Evolutionary conservation across 163 green algal species (phyloP).

Genomic region (Volvox carteri): DNA sequence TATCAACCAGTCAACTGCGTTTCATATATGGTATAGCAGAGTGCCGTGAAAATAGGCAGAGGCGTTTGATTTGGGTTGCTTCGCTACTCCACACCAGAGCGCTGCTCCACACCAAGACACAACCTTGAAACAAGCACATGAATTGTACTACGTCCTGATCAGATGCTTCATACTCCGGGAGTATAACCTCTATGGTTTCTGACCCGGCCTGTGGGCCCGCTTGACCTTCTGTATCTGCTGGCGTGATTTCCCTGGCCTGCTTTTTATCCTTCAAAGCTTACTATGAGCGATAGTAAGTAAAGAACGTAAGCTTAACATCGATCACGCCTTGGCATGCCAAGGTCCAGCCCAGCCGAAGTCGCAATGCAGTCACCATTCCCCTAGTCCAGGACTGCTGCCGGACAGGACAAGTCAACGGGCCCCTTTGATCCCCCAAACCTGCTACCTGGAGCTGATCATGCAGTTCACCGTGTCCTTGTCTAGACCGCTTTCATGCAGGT

Average conservation of each 20-base stretch:
- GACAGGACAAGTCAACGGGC: background rate
- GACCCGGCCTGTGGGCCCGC: background rate
- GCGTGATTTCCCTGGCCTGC: background rate
- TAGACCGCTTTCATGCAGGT: background rate
- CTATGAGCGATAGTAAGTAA: conserved; percentile 14
- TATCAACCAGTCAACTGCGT: too few species aligned
- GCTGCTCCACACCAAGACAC: too few species aligned
- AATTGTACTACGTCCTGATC: background rate
- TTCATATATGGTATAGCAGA: too few species aligned
- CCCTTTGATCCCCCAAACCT: background rate
- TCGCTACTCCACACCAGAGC: too few species aligned
- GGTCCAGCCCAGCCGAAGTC: background rate
- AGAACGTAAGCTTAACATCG: background rate
- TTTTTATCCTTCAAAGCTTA: background rate
- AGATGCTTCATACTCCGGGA: background rate
- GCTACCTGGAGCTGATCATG: background rate
- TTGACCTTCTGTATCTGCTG: background rate
- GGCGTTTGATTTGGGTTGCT: background rate
- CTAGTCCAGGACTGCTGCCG: background rate
- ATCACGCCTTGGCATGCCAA: background rate
- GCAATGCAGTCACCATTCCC: background rate
- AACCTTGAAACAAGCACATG: background rate
- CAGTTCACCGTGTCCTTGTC: background rate
- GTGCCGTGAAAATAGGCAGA: background rate
- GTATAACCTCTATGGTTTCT: background rate